A percentile compares a stretch with the other conserved stretches of the same genome.
phyloP scores from a whole-genome alignment of 208 protist genomes.

The Crithidia fasciculata region DNA sequence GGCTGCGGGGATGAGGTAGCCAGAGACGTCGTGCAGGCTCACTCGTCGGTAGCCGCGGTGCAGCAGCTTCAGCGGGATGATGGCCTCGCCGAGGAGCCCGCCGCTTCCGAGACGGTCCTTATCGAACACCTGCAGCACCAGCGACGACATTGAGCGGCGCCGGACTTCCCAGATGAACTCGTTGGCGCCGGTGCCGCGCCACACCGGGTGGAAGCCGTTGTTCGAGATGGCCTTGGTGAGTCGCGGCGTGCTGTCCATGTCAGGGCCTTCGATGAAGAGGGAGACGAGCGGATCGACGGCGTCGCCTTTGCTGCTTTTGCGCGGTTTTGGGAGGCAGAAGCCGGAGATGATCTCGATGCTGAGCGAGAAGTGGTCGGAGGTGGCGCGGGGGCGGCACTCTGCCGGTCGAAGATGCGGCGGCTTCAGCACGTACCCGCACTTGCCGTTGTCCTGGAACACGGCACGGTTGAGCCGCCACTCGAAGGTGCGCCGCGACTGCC shows the following conservation, averaged over 20 bases:
- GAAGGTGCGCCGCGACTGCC: conserved; percentile 68
- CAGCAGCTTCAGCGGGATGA: conserved; percentile 48
- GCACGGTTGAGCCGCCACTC: conserved; percentile 77
- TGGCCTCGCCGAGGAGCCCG: conserved; percentile 45
- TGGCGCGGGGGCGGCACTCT: not conserved
- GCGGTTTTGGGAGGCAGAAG: conserved; percentile 56
- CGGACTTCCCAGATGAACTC: conserved; percentile 50
- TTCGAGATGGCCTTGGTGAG: conserved; percentile 44
- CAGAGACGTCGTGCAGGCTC: conserved; percentile 41
- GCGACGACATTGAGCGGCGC: conserved; percentile 37
- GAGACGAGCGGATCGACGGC: conserved; percentile 57
- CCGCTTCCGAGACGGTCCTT: conserved; percentile 41
- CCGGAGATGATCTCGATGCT: conserved; percentile 55
- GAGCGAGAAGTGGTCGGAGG: conserved; percentile 22
- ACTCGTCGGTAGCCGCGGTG: conserved; percentile 48
- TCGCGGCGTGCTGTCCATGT: conserved; percentile 21
- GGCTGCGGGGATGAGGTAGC: conserved; percentile 35
- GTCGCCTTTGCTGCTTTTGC: conserved; percentile 32
- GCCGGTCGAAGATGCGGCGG: conserved; percentile 56
- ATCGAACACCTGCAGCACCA: conserved; percentile 62
- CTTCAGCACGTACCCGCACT: conserved; percentile 94
- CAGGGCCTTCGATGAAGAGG: conserved; percentile 46
- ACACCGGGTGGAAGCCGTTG: conserved; percentile 71
- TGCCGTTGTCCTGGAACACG: conserved; percentile 92
- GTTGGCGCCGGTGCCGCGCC: conserved; percentile 45